Base-by-base conservation (phyloP, 1,139 yeast genomes). In the Hansenula lynferdii region DNA sequence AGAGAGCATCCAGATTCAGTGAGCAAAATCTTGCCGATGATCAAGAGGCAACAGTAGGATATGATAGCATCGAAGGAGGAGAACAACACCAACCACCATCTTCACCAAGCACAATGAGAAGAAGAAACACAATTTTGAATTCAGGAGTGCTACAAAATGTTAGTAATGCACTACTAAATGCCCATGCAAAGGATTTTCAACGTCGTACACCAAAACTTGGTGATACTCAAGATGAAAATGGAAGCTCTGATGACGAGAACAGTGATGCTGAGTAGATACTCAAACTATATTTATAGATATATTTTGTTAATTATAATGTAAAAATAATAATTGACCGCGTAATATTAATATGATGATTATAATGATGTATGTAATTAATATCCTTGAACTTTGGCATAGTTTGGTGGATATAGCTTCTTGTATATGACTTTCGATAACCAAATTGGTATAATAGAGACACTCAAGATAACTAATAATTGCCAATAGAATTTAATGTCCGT, bases 361-460 rank as follows among this genome's bases (percentile, higher is more conserved):
- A n/a, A n/a, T n/a, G n/a, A n/a, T n/a, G n/a, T n/a, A n/a, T n/a
- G n/a, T n/a, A 11, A 10, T 43, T 45, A 62, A 28, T 64, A 79
- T 46, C 82, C 94, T 60, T 86, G 97, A 36, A 92, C 97, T 58
- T 92, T 92, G n/a, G 97, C 97, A 61, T 94, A 92, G 57, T 85
- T 89, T 29, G 98, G 98, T 9, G 98, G 98, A 48, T 89, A 77
- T 42, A 94, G 61, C 48, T 70, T 77, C 45, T 96, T 72, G 55
- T 82, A 78, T 21, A 90, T 65, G 7, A 85, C 71, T 58, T 85
- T 85, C 5, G 80, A 80, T 3, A 84, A 65, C 96, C 96, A 90
- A 2, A 94, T 95, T 1, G 98, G 98, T 35, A 89, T 64, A 45
- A 92, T 69, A 15, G 96, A 85, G 8, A 86, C 67, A 0, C 77